Evolutionary conservation across 352 stramenopile species (phyloP).

Genomic region (Pythium scleroteichum): DNA sequence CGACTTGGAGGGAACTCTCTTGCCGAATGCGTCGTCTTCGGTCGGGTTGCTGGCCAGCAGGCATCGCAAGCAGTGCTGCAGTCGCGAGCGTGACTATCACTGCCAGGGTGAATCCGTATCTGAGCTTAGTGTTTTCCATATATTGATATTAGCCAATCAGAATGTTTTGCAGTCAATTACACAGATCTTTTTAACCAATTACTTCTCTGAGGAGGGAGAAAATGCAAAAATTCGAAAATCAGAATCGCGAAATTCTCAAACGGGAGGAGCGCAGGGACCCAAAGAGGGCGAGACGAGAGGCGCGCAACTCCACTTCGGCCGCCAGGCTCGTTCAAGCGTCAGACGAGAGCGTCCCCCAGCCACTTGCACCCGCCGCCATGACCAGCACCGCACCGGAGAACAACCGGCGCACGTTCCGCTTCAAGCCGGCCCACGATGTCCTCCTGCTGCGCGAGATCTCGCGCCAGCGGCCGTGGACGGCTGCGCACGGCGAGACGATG

Average conservation of each 20-base stretch:
- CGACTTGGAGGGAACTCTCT: conserved; percentile 88
- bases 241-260: conserved; percentile 25
- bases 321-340: too few species aligned
- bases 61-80: conserved; percentile 26
- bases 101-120: conserved; percentile 8
- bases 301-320: too few species aligned
- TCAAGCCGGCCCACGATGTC: conserved; percentile 25
- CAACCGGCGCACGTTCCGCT: conserved; percentile 28
- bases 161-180: background rate
- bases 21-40: conserved; percentile 93
- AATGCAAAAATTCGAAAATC: conserved; percentile 25
- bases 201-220: conserved; percentile 10
- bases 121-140: conserved; percentile 9
- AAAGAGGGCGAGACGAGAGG: conserved; percentile 1
- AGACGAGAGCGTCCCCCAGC: too few species aligned
- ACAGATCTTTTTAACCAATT: conserved; percentile 16
- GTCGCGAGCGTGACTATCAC: conserved; percentile 13
- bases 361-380: background rate
- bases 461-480: conserved; percentile 24
- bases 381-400: conserved; percentile 12
- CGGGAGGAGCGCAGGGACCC: conserved; percentile 8
- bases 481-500: conserved; percentile 24
- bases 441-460: conserved; percentile 23
- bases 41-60: conserved; percentile 70
- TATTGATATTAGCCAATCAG: conserved; percentile 20